These are phyloP conservation scores for Crithidia expoeki DNA, from an alignment of 208 protist species.

Conservation along the genomic window DNA sequence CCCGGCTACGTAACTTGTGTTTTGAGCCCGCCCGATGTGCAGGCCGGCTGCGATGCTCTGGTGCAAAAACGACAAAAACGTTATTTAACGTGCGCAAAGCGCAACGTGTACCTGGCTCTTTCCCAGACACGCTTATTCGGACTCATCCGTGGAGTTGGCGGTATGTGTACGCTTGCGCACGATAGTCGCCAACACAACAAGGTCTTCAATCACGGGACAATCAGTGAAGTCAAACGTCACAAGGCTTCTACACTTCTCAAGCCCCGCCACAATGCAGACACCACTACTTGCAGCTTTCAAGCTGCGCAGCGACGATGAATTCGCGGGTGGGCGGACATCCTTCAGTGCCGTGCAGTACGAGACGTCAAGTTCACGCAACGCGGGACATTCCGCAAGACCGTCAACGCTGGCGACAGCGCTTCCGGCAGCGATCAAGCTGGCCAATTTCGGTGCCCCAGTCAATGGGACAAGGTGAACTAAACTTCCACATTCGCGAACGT, in stretches of 20 bases:
- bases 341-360: constrained; percentile 7
- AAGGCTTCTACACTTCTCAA: constrained; percentile 2
- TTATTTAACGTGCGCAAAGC: too few relatives aligned
- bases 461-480: not conserved
- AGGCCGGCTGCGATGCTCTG: too few relatives aligned
- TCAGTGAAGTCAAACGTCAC: not conserved
- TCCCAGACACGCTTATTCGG: too few relatives aligned
- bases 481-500: constrained; percentile 8
- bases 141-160: too few relatives aligned
- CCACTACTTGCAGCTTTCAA: not conserved
- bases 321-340: not conserved
- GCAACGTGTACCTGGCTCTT: too few relatives aligned
- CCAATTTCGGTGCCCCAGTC: constrained; percentile 6
- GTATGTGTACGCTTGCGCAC: not conserved
- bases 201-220: not conserved
- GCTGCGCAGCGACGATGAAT: not conserved
- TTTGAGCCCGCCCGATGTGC: too few relatives aligned
- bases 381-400: constrained; percentile 6
- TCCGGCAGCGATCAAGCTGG: not conserved
- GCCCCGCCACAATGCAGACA: not conserved
- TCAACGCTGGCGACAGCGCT: constrained; percentile 4
- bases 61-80: too few relatives aligned
- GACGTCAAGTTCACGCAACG: constrained; percentile 1
- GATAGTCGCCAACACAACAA: not conserved
- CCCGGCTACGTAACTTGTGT: too few relatives aligned